phyloP scores from a whole-genome alignment of 1,284 basidiomycete genomes.

The Naganishia albida region DNA sequence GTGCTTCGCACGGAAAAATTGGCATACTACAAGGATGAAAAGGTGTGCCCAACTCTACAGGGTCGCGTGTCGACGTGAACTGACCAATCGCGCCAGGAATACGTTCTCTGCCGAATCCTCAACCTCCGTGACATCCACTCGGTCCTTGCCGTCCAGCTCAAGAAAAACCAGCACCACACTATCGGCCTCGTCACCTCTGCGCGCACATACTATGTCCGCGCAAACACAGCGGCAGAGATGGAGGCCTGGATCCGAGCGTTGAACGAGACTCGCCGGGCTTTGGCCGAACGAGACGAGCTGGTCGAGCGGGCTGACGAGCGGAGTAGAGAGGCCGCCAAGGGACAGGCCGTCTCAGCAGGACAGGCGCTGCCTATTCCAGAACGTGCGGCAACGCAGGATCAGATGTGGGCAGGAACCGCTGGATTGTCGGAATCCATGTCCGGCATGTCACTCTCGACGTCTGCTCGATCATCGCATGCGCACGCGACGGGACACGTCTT shows the following conservation, averaged over 20 bases:
- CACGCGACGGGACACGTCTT: constrained; percentile 3
- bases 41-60: constrained; percentile 45
- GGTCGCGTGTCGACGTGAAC: background rate
- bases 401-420: background rate
- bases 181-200: constrained; percentile 90
- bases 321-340: constrained; percentile 27
- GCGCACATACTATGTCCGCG: constrained; percentile 91
- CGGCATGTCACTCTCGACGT: constrained; percentile 6
- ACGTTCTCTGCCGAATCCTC: constrained; percentile 84
- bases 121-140: constrained; percentile 88
- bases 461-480: constrained; percentile 5
- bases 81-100: constrained; percentile 60
- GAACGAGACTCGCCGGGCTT: constrained; percentile 70
- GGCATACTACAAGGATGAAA: constrained; percentile 93
- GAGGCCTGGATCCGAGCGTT: constrained; percentile 82
- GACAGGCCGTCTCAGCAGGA: background rate
- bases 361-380: background rate
- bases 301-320: constrained; percentile 11
- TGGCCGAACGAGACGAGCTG: constrained; percentile 56
- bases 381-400: background rate
- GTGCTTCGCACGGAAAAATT: constrained; percentile 87
- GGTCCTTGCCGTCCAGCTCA: constrained; percentile 81
- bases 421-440: constrained; percentile 9
- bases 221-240: constrained; percentile 69
- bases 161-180: constrained; percentile 76